Base-by-base conservation (phyloP, 495 filamentous ascomycete species). In the Hypoxylon lienhwacheense region DNA sequence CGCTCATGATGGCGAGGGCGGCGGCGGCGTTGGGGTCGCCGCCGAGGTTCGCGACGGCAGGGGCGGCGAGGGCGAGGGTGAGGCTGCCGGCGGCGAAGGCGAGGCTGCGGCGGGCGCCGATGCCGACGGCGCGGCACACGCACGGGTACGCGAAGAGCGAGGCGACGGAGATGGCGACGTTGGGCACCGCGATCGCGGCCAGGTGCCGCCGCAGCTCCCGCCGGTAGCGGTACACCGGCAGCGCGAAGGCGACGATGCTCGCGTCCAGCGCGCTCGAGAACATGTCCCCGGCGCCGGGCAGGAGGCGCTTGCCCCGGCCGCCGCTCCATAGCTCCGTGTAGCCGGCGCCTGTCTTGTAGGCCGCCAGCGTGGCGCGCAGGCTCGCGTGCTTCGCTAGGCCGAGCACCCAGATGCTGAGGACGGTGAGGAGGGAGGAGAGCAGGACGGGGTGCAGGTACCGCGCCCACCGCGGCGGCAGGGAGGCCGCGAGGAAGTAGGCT, bases 171-270 rank as follows among this genome's bases (percentile, higher is more conserved):
- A 81, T 52, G 5, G 65, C 47, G 4, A 79, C 48, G 53, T 73
- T 78, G 3, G 78, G 78, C 4, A 78, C 56, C 21, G 77, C 47
- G 52, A 81, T 82, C 15, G 68, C 63, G 16, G 71, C 65, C 47
- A 81, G 73, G 55, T 80, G 77, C 19, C 65, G 62, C 32, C 56
- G 53, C 2, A 82, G 71, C 62, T 81, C 72, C 11, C 68, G 57
- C 3, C 78, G 74, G 58, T 81, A 79, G 7, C 69, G 67, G 59
- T 77, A 80, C 73, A 81, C 80, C 0, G 80, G 77, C 7, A 82
- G 63, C 4, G 79, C 78, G 5, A 83, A 71, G 1, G 77, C 65
- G 4, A 83, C 72, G 53, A 83, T 81, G 43, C 69, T 70, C 0
- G 76, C 76, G 63, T 83, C 76, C 2, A 82, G 66, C 12, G 75